Evolutionary conservation across 1,139 yeast species (phyloP).

Genomic region (Kodamaea arcana): DNA sequence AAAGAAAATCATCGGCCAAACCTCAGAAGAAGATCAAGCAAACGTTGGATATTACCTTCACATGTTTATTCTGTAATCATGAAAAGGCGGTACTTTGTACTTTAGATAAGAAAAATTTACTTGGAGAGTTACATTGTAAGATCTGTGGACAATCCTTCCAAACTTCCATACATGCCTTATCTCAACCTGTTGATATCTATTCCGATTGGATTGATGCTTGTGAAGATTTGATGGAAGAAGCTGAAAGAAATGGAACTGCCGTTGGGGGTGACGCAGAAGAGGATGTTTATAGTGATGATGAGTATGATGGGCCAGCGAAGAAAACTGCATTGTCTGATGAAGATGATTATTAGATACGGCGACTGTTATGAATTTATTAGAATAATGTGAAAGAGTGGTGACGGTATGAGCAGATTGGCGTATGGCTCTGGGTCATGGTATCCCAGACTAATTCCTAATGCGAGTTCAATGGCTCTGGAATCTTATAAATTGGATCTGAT

Average conservation of each 20-base stretch:
- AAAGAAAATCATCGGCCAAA: constrained; percentile 84
- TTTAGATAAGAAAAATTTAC: constrained; percentile 78
- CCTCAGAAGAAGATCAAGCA: constrained; percentile 79
- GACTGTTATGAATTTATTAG: neutral
- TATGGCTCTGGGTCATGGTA: too few relatives aligned
- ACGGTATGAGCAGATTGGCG: too few relatives aligned
- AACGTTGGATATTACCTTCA: constrained; percentile 78
- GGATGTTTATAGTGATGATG: constrained; percentile 39
- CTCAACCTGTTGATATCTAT: constrained; percentile 90
- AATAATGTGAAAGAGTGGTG: neutral
- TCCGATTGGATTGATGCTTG: constrained; percentile 99
- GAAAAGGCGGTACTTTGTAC: constrained; percentile 88
- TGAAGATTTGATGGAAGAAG: constrained; percentile 85
- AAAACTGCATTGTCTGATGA: constrained; percentile 11
- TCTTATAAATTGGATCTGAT: too few relatives aligned
- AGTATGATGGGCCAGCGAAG: constrained; percentile 11
- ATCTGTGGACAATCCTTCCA: constrained; percentile 95
- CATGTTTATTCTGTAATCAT: constrained; percentile 93
- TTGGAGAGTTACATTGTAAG: constrained; percentile 85
- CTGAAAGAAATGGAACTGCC: constrained; percentile 24
- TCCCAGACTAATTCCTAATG: too few relatives aligned
- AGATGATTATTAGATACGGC: constrained; percentile 8
- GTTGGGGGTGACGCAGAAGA: constrained; percentile 21
- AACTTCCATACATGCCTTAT: constrained; percentile 74
- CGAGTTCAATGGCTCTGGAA: too few relatives aligned